Evolutionary conservation across 495 filamentous ascomycete genomes (phyloP).

Genomic region (Ascobolus immersus): DNA sequence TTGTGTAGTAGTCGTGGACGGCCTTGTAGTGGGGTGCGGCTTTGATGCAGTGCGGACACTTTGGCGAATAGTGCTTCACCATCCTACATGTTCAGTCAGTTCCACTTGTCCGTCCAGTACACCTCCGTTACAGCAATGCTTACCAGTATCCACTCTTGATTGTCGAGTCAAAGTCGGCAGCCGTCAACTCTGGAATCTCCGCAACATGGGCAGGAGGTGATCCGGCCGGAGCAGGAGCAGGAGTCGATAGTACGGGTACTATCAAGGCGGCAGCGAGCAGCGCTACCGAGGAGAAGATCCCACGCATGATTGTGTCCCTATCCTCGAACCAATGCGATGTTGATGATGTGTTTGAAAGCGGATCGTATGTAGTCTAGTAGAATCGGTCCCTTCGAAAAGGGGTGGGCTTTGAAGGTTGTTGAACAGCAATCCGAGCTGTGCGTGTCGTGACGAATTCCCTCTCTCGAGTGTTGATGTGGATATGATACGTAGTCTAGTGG

Average conservation of each 20-base stretch:
- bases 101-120: neutral
- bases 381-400: too few species aligned
- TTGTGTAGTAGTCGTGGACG: constrained; percentile 88
- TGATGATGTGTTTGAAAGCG: too few species aligned
- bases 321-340: too few species aligned
- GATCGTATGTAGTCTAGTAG: too few species aligned
- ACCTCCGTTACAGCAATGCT: constrained; percentile 4
- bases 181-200: neutral
- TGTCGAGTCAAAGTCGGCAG: neutral
- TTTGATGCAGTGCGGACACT: constrained; percentile 39
- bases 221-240: neutral
- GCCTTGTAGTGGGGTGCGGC: constrained; percentile 78
- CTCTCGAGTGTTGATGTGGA: too few species aligned
- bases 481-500: too few species aligned
- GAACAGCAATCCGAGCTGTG: too few species aligned
- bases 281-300: too few species aligned
- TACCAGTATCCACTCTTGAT: neutral
- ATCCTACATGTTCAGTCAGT: constrained; percentile 25
- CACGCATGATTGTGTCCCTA: too few species aligned
- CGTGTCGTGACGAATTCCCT: too few species aligned
- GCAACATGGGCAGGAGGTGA: neutral
- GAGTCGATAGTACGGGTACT: neutral
- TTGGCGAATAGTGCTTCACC: constrained; percentile 49
- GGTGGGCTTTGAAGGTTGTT: too few species aligned
- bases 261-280: neutral